A percentile compares a stretch with the other conserved stretches of the same genome.
Evolutionary conservation across 2,329 filamentous ascomycete species (phyloP).

Genomic region (Paecilomyces fulvus): DNA sequence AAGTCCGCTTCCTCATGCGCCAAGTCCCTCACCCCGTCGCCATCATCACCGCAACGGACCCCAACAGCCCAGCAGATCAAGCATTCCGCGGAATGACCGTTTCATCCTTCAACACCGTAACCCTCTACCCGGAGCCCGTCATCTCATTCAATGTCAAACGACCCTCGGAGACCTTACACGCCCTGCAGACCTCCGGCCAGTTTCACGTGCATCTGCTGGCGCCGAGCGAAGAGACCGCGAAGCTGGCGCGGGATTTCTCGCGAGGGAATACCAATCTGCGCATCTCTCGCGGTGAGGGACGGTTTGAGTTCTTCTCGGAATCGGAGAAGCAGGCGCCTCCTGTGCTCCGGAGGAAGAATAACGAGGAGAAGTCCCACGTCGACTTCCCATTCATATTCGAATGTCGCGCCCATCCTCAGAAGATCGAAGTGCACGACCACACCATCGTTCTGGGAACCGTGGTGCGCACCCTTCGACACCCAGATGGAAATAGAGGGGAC

Average conservation of each 20-base stretch:
- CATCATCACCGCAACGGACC: slow-evolving; percentile 43
- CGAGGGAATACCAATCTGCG: slow-evolving; percentile 30
- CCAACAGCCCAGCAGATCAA: slow-evolving; percentile 13
- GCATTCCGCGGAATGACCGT: slow-evolving; percentile 47
- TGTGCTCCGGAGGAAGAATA: slow-evolving; percentile 17
- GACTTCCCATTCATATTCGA: slow-evolving; percentile 35
- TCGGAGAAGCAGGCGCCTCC: slow-evolving; percentile 12
- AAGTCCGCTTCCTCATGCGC: slow-evolving; percentile 43
- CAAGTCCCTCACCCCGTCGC: slow-evolving; percentile 50
- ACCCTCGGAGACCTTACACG: slow-evolving; percentile 48
- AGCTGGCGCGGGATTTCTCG: slow-evolving; percentile 32
- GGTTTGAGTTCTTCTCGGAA: slow-evolving; percentile 19
- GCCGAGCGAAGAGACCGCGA: slow-evolving; percentile 21
- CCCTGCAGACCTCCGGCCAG: slow-evolving; percentile 36
- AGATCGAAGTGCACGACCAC: slow-evolving; percentile 31
- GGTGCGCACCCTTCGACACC: slow-evolving; percentile 18
- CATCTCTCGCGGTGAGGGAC: slow-evolving; percentile 16
- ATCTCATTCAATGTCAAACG: slow-evolving; percentile 54
- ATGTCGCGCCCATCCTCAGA: slow-evolving; percentile 27
- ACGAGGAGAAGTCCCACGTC: slow-evolving; percentile 2
- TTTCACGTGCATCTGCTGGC: slow-evolving; percentile 48
- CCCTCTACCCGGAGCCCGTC: slow-evolving; percentile 46
- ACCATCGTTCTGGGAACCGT: slow-evolving; percentile 32
- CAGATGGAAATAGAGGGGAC: slow-evolving; percentile 1
- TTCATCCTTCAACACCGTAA: slow-evolving; percentile 54